Percentiles rank a stretch among this genome's conserved stretches.
These are phyloP conservation scores for Sarocladium brachiariae DNA, from an alignment of 2,329 filamentous ascomycete genomes.

Conservation along the genomic window DNA sequence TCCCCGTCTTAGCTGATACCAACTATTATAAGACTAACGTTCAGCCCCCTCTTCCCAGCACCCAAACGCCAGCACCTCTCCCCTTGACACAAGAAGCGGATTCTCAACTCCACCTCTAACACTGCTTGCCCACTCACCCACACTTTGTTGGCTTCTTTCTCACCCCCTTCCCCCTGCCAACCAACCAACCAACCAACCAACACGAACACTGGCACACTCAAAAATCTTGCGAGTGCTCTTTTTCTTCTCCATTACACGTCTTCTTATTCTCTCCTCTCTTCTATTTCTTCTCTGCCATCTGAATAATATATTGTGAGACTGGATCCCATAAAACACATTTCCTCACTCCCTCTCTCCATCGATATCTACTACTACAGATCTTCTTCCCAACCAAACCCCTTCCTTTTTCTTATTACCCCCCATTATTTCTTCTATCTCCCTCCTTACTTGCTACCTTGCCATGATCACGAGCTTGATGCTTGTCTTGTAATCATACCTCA, in stretches of 20 bases:
- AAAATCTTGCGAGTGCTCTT: background rate
- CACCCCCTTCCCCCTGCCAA: background rate
- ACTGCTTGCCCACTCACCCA: background rate
- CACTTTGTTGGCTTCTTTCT: background rate
- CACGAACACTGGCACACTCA: too few relatives aligned
- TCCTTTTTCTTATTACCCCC: background rate
- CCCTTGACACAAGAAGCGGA: too few relatives aligned
- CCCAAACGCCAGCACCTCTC: too few relatives aligned
- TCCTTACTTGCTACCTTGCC: background rate
- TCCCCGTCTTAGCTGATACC: slow-evolving; percentile 10
- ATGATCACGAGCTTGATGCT: background rate
- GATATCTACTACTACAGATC: too few relatives aligned
- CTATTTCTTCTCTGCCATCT: background rate
- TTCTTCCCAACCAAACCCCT: too few relatives aligned
- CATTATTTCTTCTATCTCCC: background rate
- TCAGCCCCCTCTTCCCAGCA: slow-evolving; percentile 2
- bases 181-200: background rate
- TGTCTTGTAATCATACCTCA: background rate
- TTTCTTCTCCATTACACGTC: too few relatives aligned
- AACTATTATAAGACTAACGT: slow-evolving; percentile 10
- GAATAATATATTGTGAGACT: slow-evolving; percentile 2
- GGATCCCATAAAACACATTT: background rate
- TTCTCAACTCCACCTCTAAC: too few relatives aligned
- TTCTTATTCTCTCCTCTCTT: background rate
- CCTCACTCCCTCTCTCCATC: background rate